phyloP scores from a whole-genome alignment of 2,329 filamentous ascomycete species.

The Anisogramma anomala region DNA sequence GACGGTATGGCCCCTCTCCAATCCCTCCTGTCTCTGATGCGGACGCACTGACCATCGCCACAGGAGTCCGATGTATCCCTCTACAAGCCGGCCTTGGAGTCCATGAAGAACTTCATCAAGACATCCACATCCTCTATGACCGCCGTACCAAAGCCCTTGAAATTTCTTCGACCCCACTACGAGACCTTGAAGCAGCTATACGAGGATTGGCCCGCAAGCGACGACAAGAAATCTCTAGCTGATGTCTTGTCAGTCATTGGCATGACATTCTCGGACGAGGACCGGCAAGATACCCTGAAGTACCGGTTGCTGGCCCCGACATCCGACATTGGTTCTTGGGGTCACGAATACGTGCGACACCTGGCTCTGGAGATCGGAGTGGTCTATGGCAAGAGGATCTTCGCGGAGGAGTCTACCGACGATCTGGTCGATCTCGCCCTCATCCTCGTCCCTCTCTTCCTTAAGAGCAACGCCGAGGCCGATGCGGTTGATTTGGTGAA shows the following conservation, averaged over 20 bases:
- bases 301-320: constrained; percentile 84
- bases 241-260: constrained; percentile 95
- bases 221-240: constrained; percentile 80
- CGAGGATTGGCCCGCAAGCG: constrained; percentile 74
- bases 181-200: constrained; percentile 78
- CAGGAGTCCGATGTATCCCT: constrained; percentile 78
- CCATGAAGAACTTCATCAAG: constrained; percentile 98
- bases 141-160: constrained; percentile 93
- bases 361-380: constrained; percentile 91
- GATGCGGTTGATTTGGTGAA: constrained; percentile 96
- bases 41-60: constrained; percentile 15
- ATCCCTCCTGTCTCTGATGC: not conserved
- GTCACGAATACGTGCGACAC: constrained; percentile 95
- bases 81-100: constrained; percentile 85
- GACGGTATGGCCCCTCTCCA: constrained; percentile 44
- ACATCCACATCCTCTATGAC: constrained; percentile 99
- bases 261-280: constrained; percentile 97
- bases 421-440: constrained; percentile 79
- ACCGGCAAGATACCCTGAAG: constrained; percentile 89
- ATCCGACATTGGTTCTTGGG: constrained; percentile 91
- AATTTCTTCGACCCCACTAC: constrained; percentile 96
- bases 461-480: constrained; percentile 95
- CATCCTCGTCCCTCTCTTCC: constrained; percentile 80
- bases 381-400: constrained; percentile 79
- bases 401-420: constrained; percentile 69